Evolutionary conservation across 2,329 filamentous ascomycete species (phyloP), one percentile per base, ranked within the genome.

Genomic region (Ophiostoma novo-ulmi): DNA sequence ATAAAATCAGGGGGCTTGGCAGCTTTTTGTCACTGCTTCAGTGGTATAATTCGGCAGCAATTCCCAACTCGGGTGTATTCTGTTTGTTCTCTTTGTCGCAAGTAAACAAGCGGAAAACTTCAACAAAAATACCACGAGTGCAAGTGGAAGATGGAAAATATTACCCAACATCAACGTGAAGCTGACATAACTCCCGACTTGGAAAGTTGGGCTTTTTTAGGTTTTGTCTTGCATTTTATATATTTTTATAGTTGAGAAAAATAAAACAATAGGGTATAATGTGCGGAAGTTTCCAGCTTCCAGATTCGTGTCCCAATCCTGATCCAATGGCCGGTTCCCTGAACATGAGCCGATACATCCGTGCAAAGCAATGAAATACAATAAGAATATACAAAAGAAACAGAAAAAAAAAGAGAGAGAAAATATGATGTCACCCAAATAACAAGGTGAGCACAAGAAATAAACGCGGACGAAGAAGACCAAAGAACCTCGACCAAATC

Each of bases 251-350:
- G 26, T 17, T 48, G 17, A 58, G 26, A 10, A 58, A 22, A 58
- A 31, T 31, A 58, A 26, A 58, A 14, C n/a, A 58, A 26, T 58
- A 58, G 52, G 52, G 52, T 58, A 58, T 58, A 58, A 26, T 58
- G 11, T 58, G 7, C 3, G 13, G 22, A 58, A 58, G 52, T 22
- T 58, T 58, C 52, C 52, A 58, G 52, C 52, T 58, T 58, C 22
- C 52, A 17, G 7, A 10, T 58, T 58, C 22, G 22, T 58, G n/a
- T 58, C 22, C 52, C n/a, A 58, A 58, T 26, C 52, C 52, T 58
- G 52, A 5, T 22, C n/a, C 22, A 17, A 10, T 58, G 52, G 52
- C 39, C 52, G 52, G n/a, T 26, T 26, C 17, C 52, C 52, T 58
- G 6, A 5, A 22, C 22, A 13, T 58, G n/a, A 31, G 5, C 52